Evolutionary conservation across 805 yeast genomes (phyloP), one percentile per base, ranked within the genome.

Genomic region (Wickerhamiella hasegawae): DNA sequence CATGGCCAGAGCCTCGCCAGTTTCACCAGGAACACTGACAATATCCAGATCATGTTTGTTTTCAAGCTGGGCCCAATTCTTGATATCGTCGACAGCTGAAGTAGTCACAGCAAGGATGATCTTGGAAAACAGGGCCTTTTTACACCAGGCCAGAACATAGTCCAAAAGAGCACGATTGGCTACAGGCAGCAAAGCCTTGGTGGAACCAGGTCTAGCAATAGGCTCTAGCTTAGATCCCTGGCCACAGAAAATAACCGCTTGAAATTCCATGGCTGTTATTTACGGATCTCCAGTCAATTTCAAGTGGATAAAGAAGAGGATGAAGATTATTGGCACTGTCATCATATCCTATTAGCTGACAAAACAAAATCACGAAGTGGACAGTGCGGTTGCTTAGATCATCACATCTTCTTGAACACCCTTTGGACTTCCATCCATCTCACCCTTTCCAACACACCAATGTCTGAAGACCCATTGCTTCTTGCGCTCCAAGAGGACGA

Each of bases 191-290:
- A 85, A 60, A 0, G 96, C 92, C 59, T 90, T 90, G 6, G 92
- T 70, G 5, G 68, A 53, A 14, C 90, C 85, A 2, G 77, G 63
- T 0, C 85, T 68, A 12, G 61, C 55, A 42, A 87, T 71, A 0
- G 97, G 97, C 12, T 70, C 53, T 45, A 90, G 62, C 32, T 66
- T 65, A 15, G 63, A 62, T 11, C 97, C 97, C 35, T 69, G 72
- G 2, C 97, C 97, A 59, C 97, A 85, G 38, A 83, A 70, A 16
- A 87, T 71, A 33, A 87, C 67, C 1, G 94, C 96, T 51, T 85
- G 94, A 53, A 84, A 78, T 58, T 84, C 94, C 96, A 87, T 85
- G n/a, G n/a, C n/a, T n/a, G n/a, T n/a, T n/a, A n/a, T n/a, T n/a
- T n/a, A n/a, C n/a, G n/a, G n/a, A n/a, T n/a, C n/a, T n/a, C n/a